These are phyloP conservation scores for Acanthamoeba triangularis DNA, from an alignment of 208 protist species.

Conservation along the genomic window DNA sequence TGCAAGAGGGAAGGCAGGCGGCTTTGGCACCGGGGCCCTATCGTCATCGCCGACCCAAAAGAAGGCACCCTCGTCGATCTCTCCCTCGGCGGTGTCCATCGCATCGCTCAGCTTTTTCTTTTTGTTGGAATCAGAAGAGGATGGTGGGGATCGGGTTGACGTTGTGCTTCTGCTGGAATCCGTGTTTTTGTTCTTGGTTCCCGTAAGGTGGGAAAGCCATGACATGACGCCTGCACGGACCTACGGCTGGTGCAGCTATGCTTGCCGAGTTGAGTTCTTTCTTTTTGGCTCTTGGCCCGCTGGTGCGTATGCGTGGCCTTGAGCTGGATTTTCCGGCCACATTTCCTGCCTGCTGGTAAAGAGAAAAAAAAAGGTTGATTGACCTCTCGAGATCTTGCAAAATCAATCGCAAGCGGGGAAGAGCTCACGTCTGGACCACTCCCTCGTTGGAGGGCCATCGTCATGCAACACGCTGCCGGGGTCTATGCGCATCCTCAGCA, in stretches of 20 bases:
- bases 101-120: background rate
- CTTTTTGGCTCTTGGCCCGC: no score
- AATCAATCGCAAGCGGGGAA: no score
- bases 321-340: background rate
- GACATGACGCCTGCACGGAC: background rate
- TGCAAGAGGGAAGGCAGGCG: background rate
- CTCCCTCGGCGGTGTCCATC: background rate
- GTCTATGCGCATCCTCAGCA: background rate
- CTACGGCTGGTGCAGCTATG: background rate
- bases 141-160: background rate
- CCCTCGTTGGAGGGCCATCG: no score
- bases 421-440: no score
- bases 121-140: background rate
- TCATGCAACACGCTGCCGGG: no score
- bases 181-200: background rate
- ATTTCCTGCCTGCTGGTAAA: background rate
- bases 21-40: background rate
- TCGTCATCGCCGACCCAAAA: background rate
- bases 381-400: no score
- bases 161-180: background rate
- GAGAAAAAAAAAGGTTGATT: no score
- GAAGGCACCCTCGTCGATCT: background rate
- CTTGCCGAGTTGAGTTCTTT: no score
- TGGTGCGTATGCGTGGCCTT: background rate
- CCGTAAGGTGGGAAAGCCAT: constrained; percentile 10